phyloP scores from a whole-genome alignment of 1,139 yeast genomes.

The Geotrichum reessii region DNA sequence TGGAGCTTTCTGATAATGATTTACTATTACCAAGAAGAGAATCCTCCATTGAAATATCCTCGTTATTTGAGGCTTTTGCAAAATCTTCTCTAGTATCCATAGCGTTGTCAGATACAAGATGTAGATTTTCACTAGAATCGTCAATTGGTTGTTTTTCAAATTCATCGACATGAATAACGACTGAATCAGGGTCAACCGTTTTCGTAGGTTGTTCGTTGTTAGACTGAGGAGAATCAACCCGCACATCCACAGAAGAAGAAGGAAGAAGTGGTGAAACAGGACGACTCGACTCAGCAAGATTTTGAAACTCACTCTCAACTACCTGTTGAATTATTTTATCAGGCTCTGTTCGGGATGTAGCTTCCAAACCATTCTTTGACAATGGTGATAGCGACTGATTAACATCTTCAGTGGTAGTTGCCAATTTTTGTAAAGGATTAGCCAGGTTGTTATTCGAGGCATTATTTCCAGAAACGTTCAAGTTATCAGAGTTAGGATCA shows the following conservation, averaged over 20 bases:
- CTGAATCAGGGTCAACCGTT: neutral
- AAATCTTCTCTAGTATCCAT: neutral
- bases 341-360: neutral
- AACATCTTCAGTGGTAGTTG: neutral
- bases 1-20: neutral
- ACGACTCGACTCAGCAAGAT: neutral
- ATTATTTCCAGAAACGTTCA: too few species aligned
- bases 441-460: too few species aligned
- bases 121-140: neutral
- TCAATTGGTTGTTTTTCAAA: neutral
- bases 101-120: neutral
- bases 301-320: neutral
- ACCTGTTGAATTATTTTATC: neutral
- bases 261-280: neutral
- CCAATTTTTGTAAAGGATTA: too few species aligned
- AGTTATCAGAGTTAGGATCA: too few species aligned
- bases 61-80: neutral
- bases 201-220: neutral
- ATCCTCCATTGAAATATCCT: neutral
- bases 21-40: neutral
- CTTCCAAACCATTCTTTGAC: neutral
- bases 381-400: neutral
- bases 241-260: neutral
- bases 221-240: neutral
- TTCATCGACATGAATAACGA: neutral